These are phyloP conservation scores for Ganoderma boninense DNA, from an alignment of 1,284 basidiomycete species.

Conservation along the genomic window DNA sequence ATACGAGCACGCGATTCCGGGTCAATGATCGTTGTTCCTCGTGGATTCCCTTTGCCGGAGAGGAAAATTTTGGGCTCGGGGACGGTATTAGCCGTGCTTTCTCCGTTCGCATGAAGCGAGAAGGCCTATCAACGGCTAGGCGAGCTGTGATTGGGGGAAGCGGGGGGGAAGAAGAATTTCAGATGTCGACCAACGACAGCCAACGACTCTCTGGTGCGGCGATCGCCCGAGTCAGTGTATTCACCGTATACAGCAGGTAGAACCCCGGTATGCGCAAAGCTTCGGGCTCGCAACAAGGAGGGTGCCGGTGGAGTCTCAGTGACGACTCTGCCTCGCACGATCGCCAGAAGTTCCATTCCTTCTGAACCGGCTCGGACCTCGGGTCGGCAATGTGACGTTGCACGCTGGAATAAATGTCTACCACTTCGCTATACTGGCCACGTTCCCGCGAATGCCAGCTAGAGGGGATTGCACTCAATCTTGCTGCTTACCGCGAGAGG, in stretches of 20 bases:
- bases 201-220: background rate
- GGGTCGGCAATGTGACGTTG: background rate
- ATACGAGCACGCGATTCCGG: background rate
- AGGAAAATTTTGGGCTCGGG: background rate
- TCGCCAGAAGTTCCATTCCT: background rate
- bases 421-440: background rate
- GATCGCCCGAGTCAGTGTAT: background rate
- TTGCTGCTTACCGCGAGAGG: background rate
- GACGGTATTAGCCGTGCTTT: background rate
- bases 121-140: background rate
- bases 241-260: background rate
- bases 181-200: background rate
- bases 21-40: background rate
- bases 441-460: background rate
- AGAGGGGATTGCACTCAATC: background rate
- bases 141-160: background rate
- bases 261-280: background rate
- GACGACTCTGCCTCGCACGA: background rate
- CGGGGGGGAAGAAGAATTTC: background rate
- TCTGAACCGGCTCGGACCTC: background rate
- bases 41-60: background rate
- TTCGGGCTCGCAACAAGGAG: background rate
- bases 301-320: background rate
- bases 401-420: background rate
- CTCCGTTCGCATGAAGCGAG: background rate